Evolutionary conservation across 345 rosid species (phyloP).

Genomic region (Lumnitzera racemosa): DNA sequence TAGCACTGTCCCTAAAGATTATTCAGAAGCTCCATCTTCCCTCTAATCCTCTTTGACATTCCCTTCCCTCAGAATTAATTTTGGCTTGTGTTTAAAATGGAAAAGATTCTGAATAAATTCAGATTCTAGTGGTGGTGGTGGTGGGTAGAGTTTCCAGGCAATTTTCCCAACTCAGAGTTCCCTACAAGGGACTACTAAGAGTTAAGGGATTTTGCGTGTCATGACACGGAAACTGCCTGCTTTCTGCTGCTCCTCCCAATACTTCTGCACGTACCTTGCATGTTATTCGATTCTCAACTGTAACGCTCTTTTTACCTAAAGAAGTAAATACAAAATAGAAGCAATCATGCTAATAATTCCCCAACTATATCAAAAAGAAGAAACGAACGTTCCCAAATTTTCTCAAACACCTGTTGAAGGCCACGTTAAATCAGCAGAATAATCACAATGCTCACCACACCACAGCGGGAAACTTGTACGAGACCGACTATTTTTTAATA

Average conservation of each 20-base stretch:
- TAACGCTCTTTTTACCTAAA: slow-evolving; percentile 61
- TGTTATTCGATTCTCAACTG: slow-evolving; percentile 90
- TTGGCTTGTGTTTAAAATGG: no score
- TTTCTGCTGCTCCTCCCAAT: slow-evolving; percentile 75
- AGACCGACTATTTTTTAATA: no score
- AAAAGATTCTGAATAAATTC: no score
- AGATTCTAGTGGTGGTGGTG: no score
- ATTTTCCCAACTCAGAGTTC: slow-evolving; percentile 22
- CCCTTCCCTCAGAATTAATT: no score
- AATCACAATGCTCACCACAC: no score
- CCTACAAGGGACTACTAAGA: slow-evolving; percentile 20
- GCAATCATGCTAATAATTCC: not conserved
- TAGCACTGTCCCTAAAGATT: no score
- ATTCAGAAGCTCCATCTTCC: no score
- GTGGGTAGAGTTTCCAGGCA: slow-evolving; percentile 8
- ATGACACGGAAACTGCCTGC: slow-evolving; percentile 37
- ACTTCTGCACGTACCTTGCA: slow-evolving; percentile 74
- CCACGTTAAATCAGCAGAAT: not conserved
- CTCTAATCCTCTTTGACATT: no score
- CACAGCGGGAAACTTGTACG: no score
- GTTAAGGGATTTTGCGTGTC: slow-evolving; percentile 7
- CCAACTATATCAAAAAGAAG: not conserved
- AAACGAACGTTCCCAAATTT: not conserved
- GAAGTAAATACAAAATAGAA: slow-evolving; percentile 9
- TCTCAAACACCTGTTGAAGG: not conserved